These are phyloP conservation scores for Paraleonurus japonicus DNA, from an alignment of 257 asterid genomes.

Conservation along the genomic window DNA sequence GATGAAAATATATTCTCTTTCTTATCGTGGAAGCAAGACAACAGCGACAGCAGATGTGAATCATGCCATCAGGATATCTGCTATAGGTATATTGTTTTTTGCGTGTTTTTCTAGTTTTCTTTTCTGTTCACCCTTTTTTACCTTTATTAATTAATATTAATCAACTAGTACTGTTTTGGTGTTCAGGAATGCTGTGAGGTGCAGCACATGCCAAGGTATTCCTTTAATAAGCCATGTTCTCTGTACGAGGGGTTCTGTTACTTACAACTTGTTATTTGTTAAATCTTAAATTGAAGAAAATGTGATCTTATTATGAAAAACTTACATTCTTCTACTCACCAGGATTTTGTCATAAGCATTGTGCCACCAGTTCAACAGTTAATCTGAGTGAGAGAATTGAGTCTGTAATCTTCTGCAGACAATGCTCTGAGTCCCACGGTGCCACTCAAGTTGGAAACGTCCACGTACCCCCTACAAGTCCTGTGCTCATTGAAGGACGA, in stretches of 20 bases:
- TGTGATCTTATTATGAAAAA: neutral
- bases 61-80: slow-evolving; percentile 56
- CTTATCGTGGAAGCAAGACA: slow-evolving; percentile 57
- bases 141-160: too few species aligned
- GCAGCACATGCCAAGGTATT: slow-evolving; percentile 79
- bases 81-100: slow-evolving; percentile 49
- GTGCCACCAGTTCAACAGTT: slow-evolving; percentile 52
- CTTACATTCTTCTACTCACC: slow-evolving; percentile 22
- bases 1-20: slow-evolving; percentile 47
- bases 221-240: slow-evolving; percentile 18
- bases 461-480: slow-evolving; percentile 55
- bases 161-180: slow-evolving; percentile 27
- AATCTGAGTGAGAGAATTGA: slow-evolving; percentile 37
- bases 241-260: neutral
- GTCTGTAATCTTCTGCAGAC: slow-evolving; percentile 54
- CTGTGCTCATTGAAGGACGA: slow-evolving; percentile 52
- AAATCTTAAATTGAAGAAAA: slow-evolving; percentile 12
- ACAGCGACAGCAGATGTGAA: slow-evolving; percentile 43
- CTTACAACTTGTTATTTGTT: neutral
- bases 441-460: slow-evolving; percentile 33
- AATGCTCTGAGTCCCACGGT: slow-evolving; percentile 43
- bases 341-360: slow-evolving; percentile 71
- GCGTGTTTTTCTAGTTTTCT: neutral
- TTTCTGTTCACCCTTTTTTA: slow-evolving; percentile 5
- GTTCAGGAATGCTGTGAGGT: slow-evolving; percentile 65